These are phyloP conservation scores for Shiraia sp. DNA, from an alignment of 2,329 filamentous ascomycete genomes.

Conservation along the genomic window DNA sequence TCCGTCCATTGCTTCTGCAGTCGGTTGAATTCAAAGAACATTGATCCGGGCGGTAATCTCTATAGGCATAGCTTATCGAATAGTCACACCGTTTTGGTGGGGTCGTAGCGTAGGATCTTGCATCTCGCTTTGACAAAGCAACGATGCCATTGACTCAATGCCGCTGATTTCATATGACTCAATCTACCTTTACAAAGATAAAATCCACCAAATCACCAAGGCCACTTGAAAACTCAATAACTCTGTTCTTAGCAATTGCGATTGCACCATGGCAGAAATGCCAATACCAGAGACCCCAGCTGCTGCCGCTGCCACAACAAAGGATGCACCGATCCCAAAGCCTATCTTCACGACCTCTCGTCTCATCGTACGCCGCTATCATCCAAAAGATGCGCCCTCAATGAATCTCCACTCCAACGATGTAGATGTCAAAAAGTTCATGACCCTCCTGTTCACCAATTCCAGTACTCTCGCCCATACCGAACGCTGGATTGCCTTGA, in stretches of 20 bases:
- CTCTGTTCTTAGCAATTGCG: too few species aligned
- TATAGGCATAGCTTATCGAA: too few species aligned
- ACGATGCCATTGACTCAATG: too few species aligned
- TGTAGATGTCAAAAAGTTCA: slow-evolving; percentile 37
- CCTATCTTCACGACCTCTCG: slow-evolving; percentile 34
- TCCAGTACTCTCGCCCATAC: slow-evolving; percentile 45
- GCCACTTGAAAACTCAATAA: too few species aligned
- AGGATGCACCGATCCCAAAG: slow-evolving; percentile 23
- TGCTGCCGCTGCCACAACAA: not conserved
- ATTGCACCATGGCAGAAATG: slow-evolving; percentile 22
- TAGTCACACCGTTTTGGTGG: too few species aligned
- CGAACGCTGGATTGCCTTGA: slow-evolving; percentile 41
- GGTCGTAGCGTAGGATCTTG: too few species aligned
- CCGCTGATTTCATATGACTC: too few species aligned
- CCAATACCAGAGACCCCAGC: slow-evolving; percentile 18
- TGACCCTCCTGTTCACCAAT: slow-evolving; percentile 44
- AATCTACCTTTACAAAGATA: not conserved
- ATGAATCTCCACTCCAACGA: slow-evolving; percentile 34
- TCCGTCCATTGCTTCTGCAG: not conserved
- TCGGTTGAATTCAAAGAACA: too few species aligned
- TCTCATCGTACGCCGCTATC: slow-evolving; percentile 37
- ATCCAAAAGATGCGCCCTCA: slow-evolving; percentile 34
- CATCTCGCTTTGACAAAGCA: too few species aligned
- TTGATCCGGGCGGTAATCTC: too few species aligned
- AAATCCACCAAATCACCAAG: too few species aligned